Base-by-base conservation (phyloP, 1,284 basidiomycete species). In the Cutaneotrichosporon dermatis region DNA sequence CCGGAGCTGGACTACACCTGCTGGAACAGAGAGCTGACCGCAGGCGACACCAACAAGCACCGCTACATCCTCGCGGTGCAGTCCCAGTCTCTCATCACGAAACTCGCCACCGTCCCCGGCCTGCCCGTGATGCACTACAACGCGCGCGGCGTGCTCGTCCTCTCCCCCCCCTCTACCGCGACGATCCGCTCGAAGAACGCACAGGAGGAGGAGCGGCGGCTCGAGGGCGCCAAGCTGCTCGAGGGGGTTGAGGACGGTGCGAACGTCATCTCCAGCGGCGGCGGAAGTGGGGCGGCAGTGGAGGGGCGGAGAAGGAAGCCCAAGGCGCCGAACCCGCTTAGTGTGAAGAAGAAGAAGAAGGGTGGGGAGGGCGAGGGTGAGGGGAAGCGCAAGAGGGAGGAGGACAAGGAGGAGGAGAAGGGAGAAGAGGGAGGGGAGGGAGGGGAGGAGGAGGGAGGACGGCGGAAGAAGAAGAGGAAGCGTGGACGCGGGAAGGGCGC, bases 291-390 rank as follows among this genome's bases (percentile, higher is more conserved):
- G 13, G 84, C 86, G 58, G 68, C 79, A 12, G 80, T 79, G 76
- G 44, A 58, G 15, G 79, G 76, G 45, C 87, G 84, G 73, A 88
- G 85, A 74, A 84, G 82, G 66, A 86, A 85, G 1, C 86, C 88
- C 0, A 94, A 92, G 73, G 90, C 83, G 0, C 92, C 94, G 0
- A 99, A 99, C 79, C 92, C 95, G 12, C 82, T 99, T 4, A 93
- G 91, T 61, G 80, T 94, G 42, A 93, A 90, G 81, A 97, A 92
- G 82, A 92, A 92, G 80, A 88, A 83, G 71, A 45, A 45, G 42
- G 25, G 57, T 51, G 55, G 56, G 15, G 39, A 62, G 54, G 53
- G 61, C 52, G 58, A 60, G 51, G 54, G 53, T 36, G 58, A 60
- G 51, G 54, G 53, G 36, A 55, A 48, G 44, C 41, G 36, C 44